Evolutionary conservation across 1,284 basidiomycete species (phyloP), one percentile per base, ranked within the genome.

Genomic region (Tetrapyrgos nigripes): DNA sequence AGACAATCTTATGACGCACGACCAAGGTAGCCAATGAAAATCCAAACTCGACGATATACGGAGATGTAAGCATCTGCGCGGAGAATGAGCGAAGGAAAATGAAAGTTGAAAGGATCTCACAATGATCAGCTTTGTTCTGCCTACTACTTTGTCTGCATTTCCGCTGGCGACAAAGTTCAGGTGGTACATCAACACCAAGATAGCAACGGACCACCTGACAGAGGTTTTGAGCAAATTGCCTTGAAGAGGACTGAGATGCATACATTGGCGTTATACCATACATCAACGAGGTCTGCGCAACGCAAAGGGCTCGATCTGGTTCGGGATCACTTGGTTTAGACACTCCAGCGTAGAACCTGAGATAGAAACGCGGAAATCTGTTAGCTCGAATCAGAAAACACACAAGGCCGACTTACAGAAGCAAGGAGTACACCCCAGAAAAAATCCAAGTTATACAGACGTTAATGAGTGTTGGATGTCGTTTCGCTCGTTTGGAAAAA

Each of bases 231-330:
- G 26, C 26, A 27, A 37, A 24, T 43, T 27, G 29, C 31, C 28
- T 17, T 49, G 11, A 4, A 50, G 9, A 19, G 60, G 31, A 19
- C 17, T n/a, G 50, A 28, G 19, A 33, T 8, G 66, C 76, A 59
- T 58, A 82, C 82, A 83, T 81, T 1, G 80, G 79, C 14, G 73
- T 75, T 3, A 78, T 75, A 5, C 80, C 79, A 54, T 73, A 73
- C 6, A 82, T 64, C 5, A 81, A 62, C 0, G 79, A 74, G 1
- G 79, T 73, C 66, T 84, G 83, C 4, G 75, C 73, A 31, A 79
- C 71, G 63, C 82, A 84, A 2, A 84, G 62, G 2, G 62, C 62
- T 48, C 71, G 69, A 33, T 65, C 65, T 1, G 81, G 80, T 57
- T 82, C 76, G 4, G 75, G 73, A 6, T 77, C 78, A 28, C 55